Evolutionary conservation across 2,329 filamentous ascomycete genomes (phyloP).

Genomic region (Xylaria sp.): DNA sequence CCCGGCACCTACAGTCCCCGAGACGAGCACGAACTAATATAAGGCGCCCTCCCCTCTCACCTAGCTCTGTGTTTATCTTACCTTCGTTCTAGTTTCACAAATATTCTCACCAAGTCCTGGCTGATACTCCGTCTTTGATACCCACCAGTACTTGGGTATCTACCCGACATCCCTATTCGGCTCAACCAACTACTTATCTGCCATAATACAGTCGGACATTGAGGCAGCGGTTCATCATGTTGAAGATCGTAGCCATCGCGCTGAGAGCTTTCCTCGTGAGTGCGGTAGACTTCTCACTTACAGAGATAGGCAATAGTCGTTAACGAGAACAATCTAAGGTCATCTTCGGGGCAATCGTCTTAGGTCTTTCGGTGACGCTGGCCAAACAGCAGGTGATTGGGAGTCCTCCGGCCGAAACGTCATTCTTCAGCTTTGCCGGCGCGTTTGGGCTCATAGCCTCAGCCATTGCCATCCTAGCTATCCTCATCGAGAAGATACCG

Average conservation of each 20-base stretch:
- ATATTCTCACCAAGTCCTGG: background rate
- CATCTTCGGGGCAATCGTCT: conserved; percentile 48
- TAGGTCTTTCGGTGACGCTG: conserved; percentile 49
- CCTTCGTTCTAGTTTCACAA: conserved; percentile 1
- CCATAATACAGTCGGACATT: background rate
- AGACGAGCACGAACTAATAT: background rate
- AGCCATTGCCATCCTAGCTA: conserved; percentile 43
- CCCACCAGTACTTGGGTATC: background rate
- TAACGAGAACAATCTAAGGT: conserved; percentile 40
- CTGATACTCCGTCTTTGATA: background rate
- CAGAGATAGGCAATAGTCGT: background rate
- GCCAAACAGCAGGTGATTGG: conserved; percentile 48
- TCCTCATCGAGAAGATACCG: conserved; percentile 49
- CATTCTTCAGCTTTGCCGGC: conserved; percentile 50
- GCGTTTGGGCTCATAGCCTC: conserved; percentile 50
- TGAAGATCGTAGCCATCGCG: conserved; percentile 40
- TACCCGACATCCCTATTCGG: background rate
- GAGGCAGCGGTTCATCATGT: conserved; percentile 34
- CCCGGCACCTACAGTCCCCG: background rate
- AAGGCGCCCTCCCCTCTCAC: conserved; percentile 8
- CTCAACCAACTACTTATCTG: background rate
- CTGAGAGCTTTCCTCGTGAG: conserved; percentile 45
- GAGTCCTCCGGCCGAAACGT: conserved; percentile 47
- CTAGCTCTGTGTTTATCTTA: background rate
- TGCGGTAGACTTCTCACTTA: background rate